Percentiles rank a stretch among this genome's conserved stretches.
These are phyloP conservation scores for Wickerhamiella kazuoi DNA, from an alignment of 805 yeast genomes.

Conservation along the genomic window DNA sequence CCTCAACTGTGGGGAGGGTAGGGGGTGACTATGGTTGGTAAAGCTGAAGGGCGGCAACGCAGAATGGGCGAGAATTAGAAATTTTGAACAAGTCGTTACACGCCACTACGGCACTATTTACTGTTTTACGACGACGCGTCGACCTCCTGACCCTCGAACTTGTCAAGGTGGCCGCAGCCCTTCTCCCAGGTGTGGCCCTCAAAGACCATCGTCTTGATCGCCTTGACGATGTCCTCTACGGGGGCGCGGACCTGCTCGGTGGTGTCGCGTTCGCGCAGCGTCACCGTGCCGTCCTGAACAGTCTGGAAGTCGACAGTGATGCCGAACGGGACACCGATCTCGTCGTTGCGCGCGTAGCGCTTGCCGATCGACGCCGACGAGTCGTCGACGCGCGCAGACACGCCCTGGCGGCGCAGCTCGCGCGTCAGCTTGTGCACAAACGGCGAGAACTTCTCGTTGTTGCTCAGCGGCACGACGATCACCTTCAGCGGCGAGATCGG, in stretches of 20 bases:
- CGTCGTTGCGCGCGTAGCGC: conserved; percentile 96
- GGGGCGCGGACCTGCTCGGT: conserved; percentile 94
- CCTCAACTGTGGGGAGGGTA: neutral
- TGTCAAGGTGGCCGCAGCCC: conserved; percentile 55
- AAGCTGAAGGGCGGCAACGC: too few species aligned
- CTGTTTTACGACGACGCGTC: neutral
- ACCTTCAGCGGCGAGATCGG: conserved; percentile 96
- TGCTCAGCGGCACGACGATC: conserved; percentile 80
- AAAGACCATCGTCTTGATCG: conserved; percentile 61
- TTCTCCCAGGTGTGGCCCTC: conserved; percentile 66
- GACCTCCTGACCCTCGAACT: conserved; percentile 52
- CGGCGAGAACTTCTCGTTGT: conserved; percentile 63
- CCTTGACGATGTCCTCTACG: conserved; percentile 45
- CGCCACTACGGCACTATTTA: too few species aligned
- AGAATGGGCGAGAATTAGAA: too few species aligned
- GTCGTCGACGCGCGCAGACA: conserved; percentile 92
- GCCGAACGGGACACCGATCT: conserved; percentile 97
- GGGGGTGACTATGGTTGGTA: too few species aligned
- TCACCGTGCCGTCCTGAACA: conserved; percentile 68
- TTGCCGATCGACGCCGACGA: conserved; percentile 95
- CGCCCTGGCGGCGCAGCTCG: conserved; percentile 56
- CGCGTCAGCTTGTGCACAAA: conserved; percentile 51
- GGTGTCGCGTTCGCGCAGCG: conserved; percentile 93
- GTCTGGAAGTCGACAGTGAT: conserved; percentile 93
- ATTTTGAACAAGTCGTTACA: too few species aligned